Conservation (phyloP, 2,329 filamentous ascomycete species). For the Aspergillus calidoustus region DNA sequence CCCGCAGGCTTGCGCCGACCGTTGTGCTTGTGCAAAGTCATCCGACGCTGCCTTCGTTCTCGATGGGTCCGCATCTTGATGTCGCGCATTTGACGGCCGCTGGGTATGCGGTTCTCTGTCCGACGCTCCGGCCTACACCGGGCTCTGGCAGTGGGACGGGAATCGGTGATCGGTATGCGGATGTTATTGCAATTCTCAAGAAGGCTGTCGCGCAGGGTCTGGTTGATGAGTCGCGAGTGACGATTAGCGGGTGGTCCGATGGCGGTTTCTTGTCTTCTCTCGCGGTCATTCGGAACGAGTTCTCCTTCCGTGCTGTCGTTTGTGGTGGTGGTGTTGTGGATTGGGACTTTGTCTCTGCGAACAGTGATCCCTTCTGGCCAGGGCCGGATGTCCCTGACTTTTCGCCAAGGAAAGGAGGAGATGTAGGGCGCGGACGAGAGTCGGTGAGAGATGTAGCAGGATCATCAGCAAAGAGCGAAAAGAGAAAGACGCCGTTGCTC, state of each 20-base stretch:
- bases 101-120: constrained; percentile 4
- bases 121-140: neutral
- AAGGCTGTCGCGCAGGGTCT: constrained; percentile 7
- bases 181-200: neutral
- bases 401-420: neutral
- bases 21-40: constrained; percentile 5
- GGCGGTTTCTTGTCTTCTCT: constrained; percentile 7
- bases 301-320: constrained; percentile 7
- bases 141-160: neutral
- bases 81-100: constrained; percentile 8
- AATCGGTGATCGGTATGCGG: neutral
- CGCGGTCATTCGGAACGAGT: constrained; percentile 11
- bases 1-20: neutral
- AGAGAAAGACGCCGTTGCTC: constrained; percentile 1
- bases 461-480: neutral
- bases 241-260: constrained; percentile 8
- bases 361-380: constrained; percentile 2
- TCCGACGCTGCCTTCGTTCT: neutral
- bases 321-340: constrained; percentile 10
- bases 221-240: constrained; percentile 9
- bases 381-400: neutral
- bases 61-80: constrained; percentile 2
- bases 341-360: constrained; percentile 1
- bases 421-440: neutral
- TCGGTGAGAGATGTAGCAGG: neutral